Evolutionary conservation across 2,329 filamentous ascomycete genomes (phyloP).

Genomic region (Colletotrichum tamarilloi): DNA sequence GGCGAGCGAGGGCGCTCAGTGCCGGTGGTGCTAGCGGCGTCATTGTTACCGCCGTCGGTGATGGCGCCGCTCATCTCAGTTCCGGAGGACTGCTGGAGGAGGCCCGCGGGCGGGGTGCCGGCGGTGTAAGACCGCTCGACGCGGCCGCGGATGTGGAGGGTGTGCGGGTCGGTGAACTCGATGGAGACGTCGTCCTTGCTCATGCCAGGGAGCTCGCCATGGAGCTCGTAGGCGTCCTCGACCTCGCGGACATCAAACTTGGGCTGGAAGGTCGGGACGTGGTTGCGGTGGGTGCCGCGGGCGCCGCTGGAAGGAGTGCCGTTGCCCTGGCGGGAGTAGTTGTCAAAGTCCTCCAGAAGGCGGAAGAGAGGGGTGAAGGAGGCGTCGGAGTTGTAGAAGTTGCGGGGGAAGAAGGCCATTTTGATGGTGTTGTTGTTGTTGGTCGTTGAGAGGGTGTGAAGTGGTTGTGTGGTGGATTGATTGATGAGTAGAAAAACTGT

Average conservation of each 20-base stretch:
- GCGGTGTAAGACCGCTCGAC: conserved; percentile 73
- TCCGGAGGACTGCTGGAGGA: conserved; percentile 54
- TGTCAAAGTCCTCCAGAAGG: conserved; percentile 72
- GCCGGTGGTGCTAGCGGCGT: neutral
- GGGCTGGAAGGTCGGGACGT: conserved; percentile 72
- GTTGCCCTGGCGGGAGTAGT: conserved; percentile 57
- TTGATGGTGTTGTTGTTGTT: conserved; percentile 46
- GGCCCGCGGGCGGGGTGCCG: conserved; percentile 60
- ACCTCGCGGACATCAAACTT: conserved; percentile 84
- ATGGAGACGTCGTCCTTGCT: conserved; percentile 79
- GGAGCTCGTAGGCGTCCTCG: conserved; percentile 76
- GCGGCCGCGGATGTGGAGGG: conserved; percentile 76
- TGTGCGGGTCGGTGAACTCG: conserved; percentile 83
- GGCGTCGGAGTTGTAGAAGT: conserved; percentile 59
- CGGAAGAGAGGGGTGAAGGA: conserved; percentile 72
- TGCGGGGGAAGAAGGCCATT: conserved; percentile 71
- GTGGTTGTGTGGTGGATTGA: neutral
- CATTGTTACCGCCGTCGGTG: conserved; percentile 47
- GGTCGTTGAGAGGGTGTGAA: conserved; percentile 10
- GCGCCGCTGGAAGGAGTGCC: conserved; percentile 36
- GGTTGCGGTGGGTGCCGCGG: conserved; percentile 39
- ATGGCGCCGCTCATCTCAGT: conserved; percentile 50
- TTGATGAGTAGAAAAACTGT: neutral
- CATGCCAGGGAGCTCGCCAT: conserved; percentile 83
- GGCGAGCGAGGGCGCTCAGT: conserved; percentile 38